Evolutionary conservation across 2,329 filamentous ascomycete genomes (phyloP).

Genomic region (Tolypocladium endophyticum): DNA sequence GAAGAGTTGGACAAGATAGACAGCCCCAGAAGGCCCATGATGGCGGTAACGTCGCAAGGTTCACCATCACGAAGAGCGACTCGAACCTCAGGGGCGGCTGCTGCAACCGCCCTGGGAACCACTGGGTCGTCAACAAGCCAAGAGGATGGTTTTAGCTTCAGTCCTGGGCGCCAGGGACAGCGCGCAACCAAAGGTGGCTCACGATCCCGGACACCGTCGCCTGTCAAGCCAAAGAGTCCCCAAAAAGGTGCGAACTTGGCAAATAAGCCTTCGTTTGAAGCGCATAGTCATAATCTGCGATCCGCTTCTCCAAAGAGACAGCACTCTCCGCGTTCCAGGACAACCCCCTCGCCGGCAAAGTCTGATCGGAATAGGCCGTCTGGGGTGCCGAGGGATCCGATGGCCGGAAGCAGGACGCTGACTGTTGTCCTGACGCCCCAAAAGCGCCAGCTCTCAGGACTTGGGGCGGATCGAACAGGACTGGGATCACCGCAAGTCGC

Average conservation of each 20-base stretch:
- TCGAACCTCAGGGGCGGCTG: constrained; percentile 17
- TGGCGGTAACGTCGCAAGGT: constrained; percentile 12
- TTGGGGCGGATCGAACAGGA: constrained; percentile 60
- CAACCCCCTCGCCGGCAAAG: constrained; percentile 7
- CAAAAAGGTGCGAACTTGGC: not conserved
- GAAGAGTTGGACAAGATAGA: constrained; percentile 43
- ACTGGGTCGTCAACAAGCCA: constrained; percentile 44
- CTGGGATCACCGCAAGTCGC: constrained; percentile 67
- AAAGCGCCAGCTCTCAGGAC: constrained; percentile 47
- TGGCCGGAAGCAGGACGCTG: constrained; percentile 49
- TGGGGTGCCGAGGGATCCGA: constrained; percentile 43
- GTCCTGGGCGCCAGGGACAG: constrained; percentile 23
- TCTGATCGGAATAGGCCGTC: constrained; percentile 17
- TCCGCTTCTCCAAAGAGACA: constrained; percentile 5
- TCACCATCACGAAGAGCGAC: constrained; percentile 8
- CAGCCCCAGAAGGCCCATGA: constrained; percentile 26
- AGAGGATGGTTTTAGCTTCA: constrained; percentile 38
- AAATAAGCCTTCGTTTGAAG: not conserved
- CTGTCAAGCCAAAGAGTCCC: constrained; percentile 6
- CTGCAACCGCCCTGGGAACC: constrained; percentile 31
- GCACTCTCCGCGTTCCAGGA: constrained; percentile 5
- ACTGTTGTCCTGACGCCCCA: constrained; percentile 46
- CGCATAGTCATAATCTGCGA: constrained; percentile 1
- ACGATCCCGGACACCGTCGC: constrained; percentile 6
- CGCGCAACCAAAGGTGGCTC: constrained; percentile 7